Percentiles rank a stretch among this genome's conserved stretches.
phyloP scores from a whole-genome alignment of 108 stramenopile genomes.

The Thalassiosira profunda region DNA sequence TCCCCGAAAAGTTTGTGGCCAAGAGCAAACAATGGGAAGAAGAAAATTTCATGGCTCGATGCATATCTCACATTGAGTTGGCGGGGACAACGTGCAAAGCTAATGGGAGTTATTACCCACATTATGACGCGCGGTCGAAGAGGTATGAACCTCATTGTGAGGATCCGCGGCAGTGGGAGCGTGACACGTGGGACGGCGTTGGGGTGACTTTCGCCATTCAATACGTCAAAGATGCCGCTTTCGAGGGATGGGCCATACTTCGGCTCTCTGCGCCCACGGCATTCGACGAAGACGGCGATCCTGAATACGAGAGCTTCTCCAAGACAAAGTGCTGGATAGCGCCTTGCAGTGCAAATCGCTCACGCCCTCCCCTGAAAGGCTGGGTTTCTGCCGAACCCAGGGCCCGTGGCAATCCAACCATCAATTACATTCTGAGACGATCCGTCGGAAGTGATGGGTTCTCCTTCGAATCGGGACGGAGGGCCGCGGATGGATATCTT shows the following conservation, averaged over 20 bases:
- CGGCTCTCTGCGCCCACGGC: not conserved
- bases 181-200: not conserved
- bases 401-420: not conserved
- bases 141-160: too few species aligned
- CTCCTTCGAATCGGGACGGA: too few species aligned
- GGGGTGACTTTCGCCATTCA: not conserved
- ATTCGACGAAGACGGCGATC: not conserved
- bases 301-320: not conserved
- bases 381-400: not conserved
- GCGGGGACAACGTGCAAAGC: not conserved
- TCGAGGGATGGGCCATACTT: not conserved
- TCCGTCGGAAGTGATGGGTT: too few species aligned
- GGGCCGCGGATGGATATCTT: too few species aligned
- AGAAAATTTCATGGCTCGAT: not conserved
- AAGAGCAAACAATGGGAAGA: not conserved
- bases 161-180: not conserved
- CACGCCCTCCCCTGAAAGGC: not conserved
- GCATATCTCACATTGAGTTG: not conserved
- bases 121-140: too few species aligned
- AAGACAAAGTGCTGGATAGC: not conserved
- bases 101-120: not conserved
- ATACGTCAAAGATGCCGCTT: not conserved
- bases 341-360: not conserved
- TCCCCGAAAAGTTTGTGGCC: not conserved
- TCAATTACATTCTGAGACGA: not conserved